Base-by-base conservation (phyloP, 768 basidiomycete species). In the Hemileccinum impolitum region DNA sequence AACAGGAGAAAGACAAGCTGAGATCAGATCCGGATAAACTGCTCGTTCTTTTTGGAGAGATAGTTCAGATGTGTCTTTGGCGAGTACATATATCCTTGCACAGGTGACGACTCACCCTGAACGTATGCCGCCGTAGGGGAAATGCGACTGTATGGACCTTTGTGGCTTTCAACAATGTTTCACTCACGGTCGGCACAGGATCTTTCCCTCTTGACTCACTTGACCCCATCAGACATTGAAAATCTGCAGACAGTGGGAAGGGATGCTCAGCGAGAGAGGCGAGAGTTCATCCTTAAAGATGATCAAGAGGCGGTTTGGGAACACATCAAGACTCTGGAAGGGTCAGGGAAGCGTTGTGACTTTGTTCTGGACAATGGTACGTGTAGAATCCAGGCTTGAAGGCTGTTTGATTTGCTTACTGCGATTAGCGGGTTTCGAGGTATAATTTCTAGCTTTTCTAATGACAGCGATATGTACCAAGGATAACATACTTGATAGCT, bases 51-150 rank as follows among this genome's bases (percentile, higher is more conserved):
- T 92, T 91, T 67, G 78, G 76, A 47, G 87, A 92, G 65, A 92
- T 94, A 87, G 74, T 90, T 8, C 89, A 93, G 61, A 91, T 94
- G 81, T 89, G 88, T 67, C 76, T 93, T 21, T 93, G 91, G 90
- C 43, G 23, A 41, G 50, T 34, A 32, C 39, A 39, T 21, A 3
- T 43, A 12, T 34, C 17, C 21, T 13, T 36, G 19, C 11, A 6
- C 34, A 30, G 36, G 21, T 43, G 30, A 45, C 6, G 4, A 26
- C 17, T 45, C 2, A 4, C 10, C 9, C 45, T 62, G 28, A 57
- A 58, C 17, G 12, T 28, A 10, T 45, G 5, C 9, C 3, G 13
- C 21, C 36, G 14, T 25, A 94, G 92, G 93, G 94, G 94, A 39
- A 97, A 97, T 64, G 93, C 94, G 13, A 96, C 94, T 21, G 90